A percentile compares a stretch with the other conserved stretches of the same genome.
Evolutionary conservation across 2,329 filamentous ascomycete species (phyloP).

Genomic region (Clarireedia sp.): DNA sequence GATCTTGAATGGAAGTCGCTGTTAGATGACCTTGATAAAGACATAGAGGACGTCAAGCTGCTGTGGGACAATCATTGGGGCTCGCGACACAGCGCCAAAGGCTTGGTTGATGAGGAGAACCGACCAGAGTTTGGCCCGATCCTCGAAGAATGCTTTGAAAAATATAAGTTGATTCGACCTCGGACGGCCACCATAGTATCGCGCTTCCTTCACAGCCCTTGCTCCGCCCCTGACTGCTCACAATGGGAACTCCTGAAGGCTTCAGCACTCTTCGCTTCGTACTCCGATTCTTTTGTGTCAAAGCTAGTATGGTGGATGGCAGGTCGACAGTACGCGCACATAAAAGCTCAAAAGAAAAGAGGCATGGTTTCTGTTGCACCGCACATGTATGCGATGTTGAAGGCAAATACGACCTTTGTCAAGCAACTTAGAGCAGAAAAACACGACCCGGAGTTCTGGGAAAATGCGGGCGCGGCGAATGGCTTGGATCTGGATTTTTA

Average conservation of each 20-base stretch:
- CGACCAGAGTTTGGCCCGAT: conserved; percentile 4
- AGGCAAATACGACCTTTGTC: conserved; percentile 12
- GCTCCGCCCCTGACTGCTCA: conserved; percentile 15
- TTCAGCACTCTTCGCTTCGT: conserved; percentile 29
- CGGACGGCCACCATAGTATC: conserved; percentile 13
- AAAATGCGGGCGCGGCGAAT: neutral
- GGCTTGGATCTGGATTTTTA: neutral
- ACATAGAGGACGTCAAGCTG: neutral
- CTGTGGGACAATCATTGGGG: neutral
- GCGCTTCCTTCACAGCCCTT: conserved; percentile 14
- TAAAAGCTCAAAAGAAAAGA: conserved; percentile 18
- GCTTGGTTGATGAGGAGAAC: neutral
- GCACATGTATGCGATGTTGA: conserved; percentile 17
- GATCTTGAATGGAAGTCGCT: conserved; percentile 13
- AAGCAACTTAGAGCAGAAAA: neutral
- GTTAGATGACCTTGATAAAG: neutral
- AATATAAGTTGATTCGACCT: conserved; percentile 23
- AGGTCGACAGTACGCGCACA: conserved; percentile 21
- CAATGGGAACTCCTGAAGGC: conserved; percentile 40
- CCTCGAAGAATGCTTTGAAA: conserved; percentile 11
- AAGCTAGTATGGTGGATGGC: conserved; percentile 26
- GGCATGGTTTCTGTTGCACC: conserved; percentile 6
- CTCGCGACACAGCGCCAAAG: conserved; percentile 1
- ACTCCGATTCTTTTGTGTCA: neutral
- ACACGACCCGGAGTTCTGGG: neutral